Percentiles rank a stretch among this genome's conserved stretches.
These are phyloP conservation scores for Pezicula carpinea DNA, from an alignment of 2,329 filamentous ascomycete genomes.

Conservation along the genomic window DNA sequence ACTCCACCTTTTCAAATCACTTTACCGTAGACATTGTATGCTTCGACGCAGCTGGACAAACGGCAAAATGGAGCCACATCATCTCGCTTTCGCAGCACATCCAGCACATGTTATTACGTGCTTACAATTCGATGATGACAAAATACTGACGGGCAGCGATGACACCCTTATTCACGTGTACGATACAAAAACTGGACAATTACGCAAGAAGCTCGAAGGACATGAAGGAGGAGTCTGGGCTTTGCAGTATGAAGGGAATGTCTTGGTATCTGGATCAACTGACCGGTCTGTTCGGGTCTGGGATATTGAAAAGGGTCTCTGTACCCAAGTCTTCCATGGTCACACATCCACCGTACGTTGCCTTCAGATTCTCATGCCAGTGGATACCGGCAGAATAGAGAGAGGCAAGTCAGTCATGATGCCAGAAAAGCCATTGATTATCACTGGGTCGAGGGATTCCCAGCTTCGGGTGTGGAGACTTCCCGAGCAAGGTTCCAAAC, in stretches of 20 bases:
- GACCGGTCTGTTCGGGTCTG: slow-evolving; percentile 98
- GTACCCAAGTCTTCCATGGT: slow-evolving; percentile 93
- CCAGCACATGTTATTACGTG: slow-evolving; percentile 96
- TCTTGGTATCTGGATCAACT: slow-evolving; percentile 90
- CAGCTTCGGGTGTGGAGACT: slow-evolving; percentile 92
- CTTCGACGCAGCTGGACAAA: slow-evolving; percentile 92
- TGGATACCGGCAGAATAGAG: slow-evolving; percentile 64
- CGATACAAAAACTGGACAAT: slow-evolving; percentile 87
- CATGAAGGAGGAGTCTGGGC: slow-evolving; percentile 99
- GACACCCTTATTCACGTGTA: slow-evolving; percentile 98
- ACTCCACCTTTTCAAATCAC: slow-evolving; percentile 91
- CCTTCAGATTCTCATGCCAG: slow-evolving; percentile 87
- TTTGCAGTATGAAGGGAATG: slow-evolving; percentile 91
- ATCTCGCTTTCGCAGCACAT: slow-evolving; percentile 95
- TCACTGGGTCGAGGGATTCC: slow-evolving; percentile 93
- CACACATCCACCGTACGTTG: slow-evolving; percentile 97
- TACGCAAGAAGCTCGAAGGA: slow-evolving; percentile 79
- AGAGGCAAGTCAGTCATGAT: slow-evolving; percentile 79
- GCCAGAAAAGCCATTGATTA: slow-evolving; percentile 92
- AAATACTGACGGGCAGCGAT: slow-evolving; percentile 95
- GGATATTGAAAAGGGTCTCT: slow-evolving; percentile 91
- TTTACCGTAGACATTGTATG: slow-evolving; percentile 89
- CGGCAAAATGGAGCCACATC: slow-evolving; percentile 75
- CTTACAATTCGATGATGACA: slow-evolving; percentile 95
- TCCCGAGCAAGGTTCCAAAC: slow-evolving; percentile 71